Base-by-base conservation (phyloP, 108 stramenopile genomes). In the Cyclotella sp. region DNA sequence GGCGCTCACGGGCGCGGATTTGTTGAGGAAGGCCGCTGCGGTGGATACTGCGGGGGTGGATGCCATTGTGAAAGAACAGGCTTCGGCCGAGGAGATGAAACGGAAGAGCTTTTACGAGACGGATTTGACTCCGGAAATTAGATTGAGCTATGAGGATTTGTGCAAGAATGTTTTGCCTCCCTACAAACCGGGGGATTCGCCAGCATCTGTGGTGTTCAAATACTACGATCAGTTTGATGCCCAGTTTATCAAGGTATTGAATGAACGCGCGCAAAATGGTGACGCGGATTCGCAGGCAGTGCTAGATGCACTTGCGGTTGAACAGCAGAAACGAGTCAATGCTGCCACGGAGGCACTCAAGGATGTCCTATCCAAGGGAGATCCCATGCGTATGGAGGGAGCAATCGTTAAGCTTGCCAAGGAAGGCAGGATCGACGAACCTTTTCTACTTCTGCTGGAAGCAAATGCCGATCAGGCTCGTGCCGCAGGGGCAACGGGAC, bases 361-460 rank as follows among this genome's bases (percentile, higher is more conserved):
- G 65, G 58, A 63, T 14, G 88, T 95, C 26, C 79, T 93, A 22
- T 76, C 91, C 27, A 54, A 86, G 69, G 92, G 95, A 22, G 92
- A 93, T 27, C 94, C 92, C n/a, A 89, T 86, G 89, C 84, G 85
- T 45, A 95, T 95, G 95, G 92, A 93, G 76, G 95, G 95, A 12
- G 87, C 85, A 26, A 89, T 95, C 53, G 84, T 95, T 39, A 89
- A 86, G 73, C 67, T 94, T 65, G 90, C 83, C 19, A 83, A 84
- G 52, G 90, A 91, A 63, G 92, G 90, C 41, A 85, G 85, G 41
- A 78, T 94, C 58, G 95, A 96, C 75, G 93, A 93, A 70, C 80
- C 91, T 0, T 91, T 96, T 68, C 75, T 96, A 22, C 74, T 91
- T 19, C 80, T 96, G 58, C 75, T 96, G 40, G 93, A 96, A 75